Evolutionary conservation across 345 rosid genomes (phyloP).

Genomic region (Anastatica hierochuntica): DNA sequence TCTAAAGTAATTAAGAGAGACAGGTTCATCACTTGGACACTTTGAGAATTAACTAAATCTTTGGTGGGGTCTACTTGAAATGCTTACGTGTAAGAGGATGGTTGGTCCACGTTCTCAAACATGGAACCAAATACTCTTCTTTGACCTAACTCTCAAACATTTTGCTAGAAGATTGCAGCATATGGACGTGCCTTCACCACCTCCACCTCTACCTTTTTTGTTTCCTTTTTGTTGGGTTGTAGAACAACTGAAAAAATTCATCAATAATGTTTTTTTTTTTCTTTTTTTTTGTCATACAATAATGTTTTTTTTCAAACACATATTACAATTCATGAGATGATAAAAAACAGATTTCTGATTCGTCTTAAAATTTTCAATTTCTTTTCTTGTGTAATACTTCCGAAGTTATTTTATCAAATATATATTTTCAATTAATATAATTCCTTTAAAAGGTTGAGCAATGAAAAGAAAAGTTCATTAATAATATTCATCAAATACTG

Average conservation of each 20-base stretch:
- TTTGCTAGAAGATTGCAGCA: slow-evolving; percentile 4
- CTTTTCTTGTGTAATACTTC: too few species aligned
- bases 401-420: too few species aligned
- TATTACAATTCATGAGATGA: too few species aligned
- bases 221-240: background rate
- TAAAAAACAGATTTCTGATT: too few species aligned
- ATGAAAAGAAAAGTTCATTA: background rate
- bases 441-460: background rate
- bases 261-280: too few species aligned
- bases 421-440: too few species aligned
- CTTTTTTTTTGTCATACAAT: too few species aligned
- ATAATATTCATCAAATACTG: background rate
- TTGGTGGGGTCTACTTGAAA: background rate
- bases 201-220: slow-evolving; percentile 20
- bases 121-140: slow-evolving; percentile 21
- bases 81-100: slow-evolving; percentile 16
- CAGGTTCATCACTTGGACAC: background rate
- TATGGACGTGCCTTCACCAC: slow-evolving; percentile 46
- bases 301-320: too few species aligned
- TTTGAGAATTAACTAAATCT: too few species aligned
- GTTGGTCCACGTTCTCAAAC: slow-evolving; percentile 35
- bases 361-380: too few species aligned
- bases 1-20: background rate
- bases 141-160: background rate
- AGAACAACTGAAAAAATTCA: too few species aligned